Conservation (phyloP, 371 early-diverging fungal genomes). For the Phascolomyces articulosus region DNA sequence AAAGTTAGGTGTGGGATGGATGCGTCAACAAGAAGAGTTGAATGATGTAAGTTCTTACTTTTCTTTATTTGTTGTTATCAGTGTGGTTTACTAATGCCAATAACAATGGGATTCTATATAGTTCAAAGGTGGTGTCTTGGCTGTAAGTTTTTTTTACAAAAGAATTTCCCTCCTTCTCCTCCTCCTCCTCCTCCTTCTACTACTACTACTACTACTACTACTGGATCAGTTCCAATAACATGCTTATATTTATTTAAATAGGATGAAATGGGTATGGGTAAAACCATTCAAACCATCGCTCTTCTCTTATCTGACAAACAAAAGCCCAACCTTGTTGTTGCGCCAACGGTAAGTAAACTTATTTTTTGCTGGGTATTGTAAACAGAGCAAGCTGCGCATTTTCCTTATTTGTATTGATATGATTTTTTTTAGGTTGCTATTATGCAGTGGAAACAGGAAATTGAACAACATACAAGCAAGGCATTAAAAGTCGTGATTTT, state of each 20-base stretch:
- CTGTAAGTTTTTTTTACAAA: slow-evolving; percentile 34
- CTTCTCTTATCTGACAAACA: slow-evolving; percentile 69
- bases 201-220: background rate
- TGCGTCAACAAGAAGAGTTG: slow-evolving; percentile 72
- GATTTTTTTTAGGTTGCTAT: slow-evolving; percentile 69
- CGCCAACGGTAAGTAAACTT: slow-evolving; percentile 65
- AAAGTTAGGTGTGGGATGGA: slow-evolving; percentile 84
- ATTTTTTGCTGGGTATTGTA: background rate
- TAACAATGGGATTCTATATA: slow-evolving; percentile 10
- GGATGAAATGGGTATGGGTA: slow-evolving; percentile 99
- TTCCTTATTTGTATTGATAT: too few relatives aligned
- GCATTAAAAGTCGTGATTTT: slow-evolving; percentile 68
- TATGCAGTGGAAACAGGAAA: slow-evolving; percentile 89
- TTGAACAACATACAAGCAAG: slow-evolving; percentile 70
- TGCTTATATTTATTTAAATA: background rate
- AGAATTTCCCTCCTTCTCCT: background rate
- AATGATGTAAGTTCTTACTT: slow-evolving; percentile 32
- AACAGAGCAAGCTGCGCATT: background rate
- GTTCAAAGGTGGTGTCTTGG: slow-evolving; percentile 86
- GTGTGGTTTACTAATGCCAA: background rate
- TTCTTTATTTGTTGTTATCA: background rate
- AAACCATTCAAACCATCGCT: slow-evolving; percentile 96
- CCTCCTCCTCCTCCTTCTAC: background rate
- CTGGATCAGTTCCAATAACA: too few relatives aligned
- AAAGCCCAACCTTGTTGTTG: slow-evolving; percentile 84